These are phyloP conservation scores for Helminthosporium solani DNA, from an alignment of 2,329 filamentous ascomycete genomes.

Conservation along the genomic window DNA sequence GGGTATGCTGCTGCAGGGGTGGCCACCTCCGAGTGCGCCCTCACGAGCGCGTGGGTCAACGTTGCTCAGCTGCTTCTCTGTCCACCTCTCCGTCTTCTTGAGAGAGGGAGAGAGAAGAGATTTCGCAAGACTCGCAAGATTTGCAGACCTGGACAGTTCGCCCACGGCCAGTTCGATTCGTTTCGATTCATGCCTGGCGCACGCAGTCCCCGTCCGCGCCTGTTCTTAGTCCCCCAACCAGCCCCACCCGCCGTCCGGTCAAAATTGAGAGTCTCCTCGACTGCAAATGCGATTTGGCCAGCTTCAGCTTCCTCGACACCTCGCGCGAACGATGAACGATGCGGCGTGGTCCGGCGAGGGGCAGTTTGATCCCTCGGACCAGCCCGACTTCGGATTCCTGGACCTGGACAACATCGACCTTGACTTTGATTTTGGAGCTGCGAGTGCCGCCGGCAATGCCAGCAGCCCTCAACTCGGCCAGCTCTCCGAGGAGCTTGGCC, in stretches of 20 bases:
- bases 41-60: neutral
- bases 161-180: neutral
- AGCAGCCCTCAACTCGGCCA: constrained; percentile 30
- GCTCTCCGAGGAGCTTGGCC: constrained; percentile 34
- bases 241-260: neutral
- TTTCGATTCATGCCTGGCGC: constrained; percentile 4
- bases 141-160: constrained; percentile 1
- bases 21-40: neutral
- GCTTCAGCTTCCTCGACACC: neutral
- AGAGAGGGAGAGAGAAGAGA: neutral
- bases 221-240: neutral
- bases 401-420: constrained; percentile 41
- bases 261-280: neutral
- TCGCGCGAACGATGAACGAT: constrained; percentile 29
- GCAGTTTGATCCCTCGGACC: constrained; percentile 42
- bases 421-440: constrained; percentile 30
- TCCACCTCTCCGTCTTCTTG: neutral
- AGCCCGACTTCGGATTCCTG: constrained; percentile 47
- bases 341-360: constrained; percentile 44
- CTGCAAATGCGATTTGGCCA: too few species aligned
- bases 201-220: too few species aligned
- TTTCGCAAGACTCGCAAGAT: neutral
- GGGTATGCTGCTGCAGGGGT: constrained; percentile 5
- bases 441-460: constrained; percentile 16
- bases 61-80: neutral